A percentile compares a stretch with the other conserved stretches of the same genome.
Evolutionary conservation across 2,329 filamentous ascomycete species (phyloP).

Genomic region (Aspergillus amoenus): DNA sequence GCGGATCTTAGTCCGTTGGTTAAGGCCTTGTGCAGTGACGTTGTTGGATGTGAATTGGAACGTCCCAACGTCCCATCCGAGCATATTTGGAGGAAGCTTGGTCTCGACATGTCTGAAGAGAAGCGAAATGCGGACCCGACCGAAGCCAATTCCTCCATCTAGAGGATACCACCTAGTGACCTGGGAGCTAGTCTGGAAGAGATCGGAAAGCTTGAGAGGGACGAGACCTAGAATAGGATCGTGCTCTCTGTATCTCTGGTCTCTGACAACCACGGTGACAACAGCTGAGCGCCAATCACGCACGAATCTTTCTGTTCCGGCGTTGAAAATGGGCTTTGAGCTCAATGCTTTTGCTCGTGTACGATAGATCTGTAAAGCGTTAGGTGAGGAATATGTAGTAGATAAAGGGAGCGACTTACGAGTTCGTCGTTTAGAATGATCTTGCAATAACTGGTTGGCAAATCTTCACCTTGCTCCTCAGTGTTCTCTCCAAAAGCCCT

Average conservation of each 20-base stretch:
- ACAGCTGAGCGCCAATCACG: constrained; percentile 90
- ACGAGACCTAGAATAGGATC: constrained; percentile 93
- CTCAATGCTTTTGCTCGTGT: constrained; percentile 93
- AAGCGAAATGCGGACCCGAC: constrained; percentile 81
- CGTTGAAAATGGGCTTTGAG: constrained; percentile 95
- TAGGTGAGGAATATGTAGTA: not conserved
- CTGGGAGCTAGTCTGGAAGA: constrained; percentile 85
- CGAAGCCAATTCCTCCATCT: constrained; percentile 89
- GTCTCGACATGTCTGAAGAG: constrained; percentile 89
- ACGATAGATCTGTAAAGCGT: constrained; percentile 65
- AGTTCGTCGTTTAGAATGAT: constrained; percentile 86
- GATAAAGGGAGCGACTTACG: constrained; percentile 38
- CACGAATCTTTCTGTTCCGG: constrained; percentile 88
- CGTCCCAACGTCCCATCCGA: constrained; percentile 94
- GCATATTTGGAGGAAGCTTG: constrained; percentile 75
- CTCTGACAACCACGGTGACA: constrained; percentile 83
- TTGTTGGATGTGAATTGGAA: constrained; percentile 79
- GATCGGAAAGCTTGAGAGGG: constrained; percentile 79
- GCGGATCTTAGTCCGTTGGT: constrained; percentile 65
- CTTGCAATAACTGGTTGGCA: constrained; percentile 92
- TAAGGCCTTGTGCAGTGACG: constrained; percentile 65
- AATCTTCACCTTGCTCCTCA: constrained; percentile 74
- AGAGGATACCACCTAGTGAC: constrained; percentile 93
- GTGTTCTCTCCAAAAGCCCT: constrained; percentile 80
- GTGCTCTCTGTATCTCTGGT: constrained; percentile 85